Evolutionary conservation across 352 stramenopile species (phyloP).

Genomic region (Pythium brassicae): DNA sequence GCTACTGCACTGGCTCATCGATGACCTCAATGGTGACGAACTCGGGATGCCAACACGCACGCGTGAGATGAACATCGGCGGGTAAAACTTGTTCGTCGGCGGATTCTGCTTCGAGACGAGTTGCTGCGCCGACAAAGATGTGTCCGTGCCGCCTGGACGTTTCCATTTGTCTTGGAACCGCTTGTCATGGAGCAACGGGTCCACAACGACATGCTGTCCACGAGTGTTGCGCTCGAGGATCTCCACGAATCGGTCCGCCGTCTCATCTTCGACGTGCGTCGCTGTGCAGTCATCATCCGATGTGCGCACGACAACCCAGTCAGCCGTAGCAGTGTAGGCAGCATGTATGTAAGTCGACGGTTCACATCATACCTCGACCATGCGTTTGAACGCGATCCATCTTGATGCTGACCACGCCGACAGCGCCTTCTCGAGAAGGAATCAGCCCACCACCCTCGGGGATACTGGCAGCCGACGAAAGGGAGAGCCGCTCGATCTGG

Average conservation of each 20-base stretch:
- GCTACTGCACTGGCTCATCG: conserved; percentile 15
- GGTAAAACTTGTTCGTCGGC: conserved; percentile 45
- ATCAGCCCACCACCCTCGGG: background rate
- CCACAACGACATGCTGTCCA: conserved; percentile 45
- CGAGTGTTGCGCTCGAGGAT: conserved; percentile 49
- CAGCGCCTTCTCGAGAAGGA: conserved; percentile 5
- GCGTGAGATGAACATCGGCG: conserved; percentile 44
- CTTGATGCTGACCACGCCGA: conserved; percentile 22
- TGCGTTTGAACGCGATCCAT: conserved; percentile 27
- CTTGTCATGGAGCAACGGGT: conserved; percentile 48
- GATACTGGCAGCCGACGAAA: background rate
- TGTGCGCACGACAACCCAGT: background rate
- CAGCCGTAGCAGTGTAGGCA: background rate
- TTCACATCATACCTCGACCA: conserved; percentile 14
- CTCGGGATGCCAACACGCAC: conserved; percentile 19
- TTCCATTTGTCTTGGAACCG: conserved; percentile 66
- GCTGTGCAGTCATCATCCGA: background rate
- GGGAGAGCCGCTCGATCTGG: conserved; percentile 9
- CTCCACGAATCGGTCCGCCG: conserved; percentile 49
- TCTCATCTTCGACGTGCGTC: conserved; percentile 17
- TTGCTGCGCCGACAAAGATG: conserved; percentile 33
- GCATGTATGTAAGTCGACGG: no score
- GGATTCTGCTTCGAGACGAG: conserved; percentile 35
- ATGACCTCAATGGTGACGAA: background rate
- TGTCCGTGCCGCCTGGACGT: conserved; percentile 17